A percentile compares a stretch with the other conserved stretches of the same genome.
Conservation (phyloP, 208 protist species). For the Blastocrithidia nonstop region DNA sequence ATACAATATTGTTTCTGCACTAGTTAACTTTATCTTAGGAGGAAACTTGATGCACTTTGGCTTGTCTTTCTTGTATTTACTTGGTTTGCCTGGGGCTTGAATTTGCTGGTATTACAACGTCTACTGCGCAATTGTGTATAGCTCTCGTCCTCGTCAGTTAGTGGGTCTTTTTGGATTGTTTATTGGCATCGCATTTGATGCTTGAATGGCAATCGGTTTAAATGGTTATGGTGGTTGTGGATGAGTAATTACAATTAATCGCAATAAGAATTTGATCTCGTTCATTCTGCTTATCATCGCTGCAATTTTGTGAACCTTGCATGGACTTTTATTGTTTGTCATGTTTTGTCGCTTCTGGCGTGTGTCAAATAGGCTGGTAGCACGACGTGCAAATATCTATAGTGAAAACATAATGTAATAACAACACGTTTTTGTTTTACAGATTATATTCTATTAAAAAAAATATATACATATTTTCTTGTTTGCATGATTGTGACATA, state of each 20-base stretch:
- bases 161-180: constrained; percentile 46
- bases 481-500: too few relatives aligned
- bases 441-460: too few relatives aligned
- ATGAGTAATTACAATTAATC: constrained; percentile 37
- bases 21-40: constrained; percentile 33
- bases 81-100: constrained; percentile 67
- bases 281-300: constrained; percentile 37
- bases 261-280: background rate
- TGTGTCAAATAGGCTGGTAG: constrained; percentile 13
- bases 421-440: background rate
- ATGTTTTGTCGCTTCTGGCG: constrained; percentile 38
- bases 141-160: constrained; percentile 22
- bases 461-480: too few relatives aligned
- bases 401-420: constrained; percentile 12
- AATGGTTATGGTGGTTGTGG: constrained; percentile 54
- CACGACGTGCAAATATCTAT: constrained; percentile 14
- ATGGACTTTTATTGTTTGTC: constrained; percentile 26
- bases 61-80: constrained; percentile 70
- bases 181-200: constrained; percentile 42
- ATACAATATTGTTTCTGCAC: constrained; percentile 52
- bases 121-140: constrained; percentile 27
- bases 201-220: constrained; percentile 69
- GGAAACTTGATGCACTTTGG: constrained; percentile 47
- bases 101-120: constrained; percentile 76
- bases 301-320: constrained; percentile 51